Percentiles rank a stretch among this genome's conserved stretches.
phyloP scores from a whole-genome alignment of 1,284 basidiomycete genomes.

The Wolfiporia cocos region DNA sequence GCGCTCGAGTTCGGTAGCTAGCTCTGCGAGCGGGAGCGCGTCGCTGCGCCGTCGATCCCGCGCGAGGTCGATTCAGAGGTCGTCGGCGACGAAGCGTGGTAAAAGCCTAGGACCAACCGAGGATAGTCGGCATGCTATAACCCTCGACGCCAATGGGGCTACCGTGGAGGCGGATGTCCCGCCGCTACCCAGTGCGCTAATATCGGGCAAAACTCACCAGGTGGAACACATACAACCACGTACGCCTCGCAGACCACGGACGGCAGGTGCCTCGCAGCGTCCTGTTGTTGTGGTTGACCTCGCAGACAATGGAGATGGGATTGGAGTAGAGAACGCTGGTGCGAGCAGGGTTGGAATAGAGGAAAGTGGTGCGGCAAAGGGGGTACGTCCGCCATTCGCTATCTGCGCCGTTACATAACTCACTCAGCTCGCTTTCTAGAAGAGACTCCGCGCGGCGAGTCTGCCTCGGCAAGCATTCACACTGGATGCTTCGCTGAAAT shows the following conservation, averaged over 20 bases:
- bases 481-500: constrained; percentile 25
- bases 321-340: constrained; percentile 13
- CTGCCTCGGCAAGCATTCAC: constrained; percentile 31
- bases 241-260: constrained; percentile 7
- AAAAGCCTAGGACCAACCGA: constrained; percentile 15
- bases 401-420: too few relatives aligned
- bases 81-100: constrained; percentile 15
- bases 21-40: constrained; percentile 29
- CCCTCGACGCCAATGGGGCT: constrained; percentile 9
- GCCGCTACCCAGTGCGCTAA: too few relatives aligned
- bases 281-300: not conserved
- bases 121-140: constrained; percentile 11
- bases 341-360: constrained; percentile 17
- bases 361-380: constrained; percentile 22
- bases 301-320: not conserved
- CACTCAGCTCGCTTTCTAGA: too few relatives aligned
- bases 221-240: too few relatives aligned
- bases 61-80: constrained; percentile 25
- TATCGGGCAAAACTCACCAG: too few relatives aligned
- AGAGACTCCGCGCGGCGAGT: constrained; percentile 28
- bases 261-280: constrained; percentile 1
- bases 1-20: constrained; percentile 37
- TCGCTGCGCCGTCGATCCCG: constrained; percentile 28
- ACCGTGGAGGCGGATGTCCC: too few relatives aligned
- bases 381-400: constrained; percentile 15